Base-by-base conservation (phyloP, 2,329 filamentous ascomycete genomes). In the Aspergillus sp. region DNA sequence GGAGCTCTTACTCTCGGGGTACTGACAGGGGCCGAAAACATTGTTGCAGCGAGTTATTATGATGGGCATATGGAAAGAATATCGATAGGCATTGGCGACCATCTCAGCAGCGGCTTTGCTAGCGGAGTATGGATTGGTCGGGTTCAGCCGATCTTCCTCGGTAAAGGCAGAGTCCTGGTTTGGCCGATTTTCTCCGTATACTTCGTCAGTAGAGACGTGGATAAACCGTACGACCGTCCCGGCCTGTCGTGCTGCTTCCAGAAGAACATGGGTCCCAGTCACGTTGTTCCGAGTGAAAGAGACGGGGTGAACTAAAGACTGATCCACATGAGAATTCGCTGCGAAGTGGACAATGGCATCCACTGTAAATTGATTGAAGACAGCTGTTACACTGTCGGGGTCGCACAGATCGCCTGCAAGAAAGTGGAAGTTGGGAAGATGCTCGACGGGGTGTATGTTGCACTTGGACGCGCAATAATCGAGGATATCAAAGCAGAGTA, bases 261-360 rank as follows among this genome's bases (percentile, higher is more conserved):
- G 80, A 60, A 94, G 82, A 41, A 92, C 89, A 74, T 94, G 91
- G n/a, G 91, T 94, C 47, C 91, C 91, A 65, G 91, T 89, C 13
- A 93, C 91, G 68, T 95, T 95, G 59, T 88, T 92, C 67, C 88
- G 87, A 0, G 90, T 93, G 76, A 94, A 95, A 56, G 87, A 84
- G 74, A 91, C 91, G 8, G 90, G 91, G 77, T 94, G 92, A 55
- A 89, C 89, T 69, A 95, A 94, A 72, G 89, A 91, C 68, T 92
- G 76, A 69, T 94, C 90, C 54, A 95, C 91, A 71, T 94, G 91
- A 7, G 89, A 91, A 77, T 92, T 89, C n/a, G 91, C 91, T 3
- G 91, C 91, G 70, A 95, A 92, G 75, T 95, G 91, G 74, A 94
- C 87, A 63, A 95, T 84, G 55, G 90, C 92, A 73, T 94, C 91